A percentile compares a stretch with the other conserved stretches of the same genome.
phyloP scores from a whole-genome alignment of 306 rosid genomes.

The Aeschynomene evenia region DNA sequence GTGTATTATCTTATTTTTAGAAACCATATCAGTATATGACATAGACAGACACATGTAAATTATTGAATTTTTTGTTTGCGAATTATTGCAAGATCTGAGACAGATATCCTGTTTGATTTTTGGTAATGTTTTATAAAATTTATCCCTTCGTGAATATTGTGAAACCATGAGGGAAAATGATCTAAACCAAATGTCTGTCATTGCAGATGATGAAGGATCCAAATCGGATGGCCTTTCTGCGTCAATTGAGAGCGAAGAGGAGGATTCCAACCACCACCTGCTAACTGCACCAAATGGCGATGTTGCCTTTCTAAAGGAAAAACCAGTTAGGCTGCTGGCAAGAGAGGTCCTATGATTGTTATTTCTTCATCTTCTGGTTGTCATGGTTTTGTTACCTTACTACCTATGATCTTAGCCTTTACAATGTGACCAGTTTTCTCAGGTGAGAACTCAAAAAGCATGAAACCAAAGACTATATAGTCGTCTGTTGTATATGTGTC shows the following conservation, averaged over 20 bases:
- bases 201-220: conserved; percentile 76
- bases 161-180: not conserved
- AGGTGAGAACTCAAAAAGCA: conserved; percentile 19
- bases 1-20: not conserved
- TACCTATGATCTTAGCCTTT: conserved; percentile 31
- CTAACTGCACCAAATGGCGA: conserved; percentile 55
- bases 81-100: conserved; percentile 1
- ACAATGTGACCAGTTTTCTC: conserved; percentile 35
- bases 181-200: conserved; percentile 20
- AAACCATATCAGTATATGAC: not conserved
- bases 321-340: conserved; percentile 61
- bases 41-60: not conserved
- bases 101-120: conserved; percentile 13
- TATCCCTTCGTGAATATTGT: not conserved
- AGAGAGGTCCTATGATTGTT: conserved; percentile 57
- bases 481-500: conserved; percentile 39
- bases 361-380: conserved; percentile 18
- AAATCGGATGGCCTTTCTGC: conserved; percentile 57
- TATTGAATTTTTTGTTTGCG: conserved; percentile 7
- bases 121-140: not conserved
- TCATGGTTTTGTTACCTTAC: conserved; percentile 38
- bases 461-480: conserved; percentile 25
- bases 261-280: conserved; percentile 64
- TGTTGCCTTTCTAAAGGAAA: conserved; percentile 69
- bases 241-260: conserved; percentile 59